Conservation (phyloP, 2,329 filamentous ascomycete species). For the Xylaria digitata region DNA sequence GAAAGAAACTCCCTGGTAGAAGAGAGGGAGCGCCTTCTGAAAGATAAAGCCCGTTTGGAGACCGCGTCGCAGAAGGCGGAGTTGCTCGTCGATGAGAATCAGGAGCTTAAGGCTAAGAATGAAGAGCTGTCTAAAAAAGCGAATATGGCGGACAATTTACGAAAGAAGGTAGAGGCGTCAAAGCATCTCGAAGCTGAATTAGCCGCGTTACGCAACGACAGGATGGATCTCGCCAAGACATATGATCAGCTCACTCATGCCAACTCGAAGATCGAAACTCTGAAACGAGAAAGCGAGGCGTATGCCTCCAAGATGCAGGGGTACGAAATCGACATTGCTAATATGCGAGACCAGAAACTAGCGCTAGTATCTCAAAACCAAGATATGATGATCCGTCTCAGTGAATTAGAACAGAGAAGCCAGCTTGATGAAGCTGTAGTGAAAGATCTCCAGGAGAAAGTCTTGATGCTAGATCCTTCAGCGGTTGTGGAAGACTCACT, state of each 20-base stretch:
- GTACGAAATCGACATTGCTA: conserved; percentile 54
- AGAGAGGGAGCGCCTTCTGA: conserved; percentile 56
- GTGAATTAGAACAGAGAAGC: conserved; percentile 48
- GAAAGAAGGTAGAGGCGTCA: conserved; percentile 70
- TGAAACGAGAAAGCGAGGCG: conserved; percentile 51
- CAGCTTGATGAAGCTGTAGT: conserved; percentile 63
- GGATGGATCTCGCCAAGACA: conserved; percentile 62
- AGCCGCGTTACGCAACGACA: conserved; percentile 65
- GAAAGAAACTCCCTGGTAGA: conserved; percentile 67
- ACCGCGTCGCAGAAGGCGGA: conserved; percentile 64
- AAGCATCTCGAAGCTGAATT: conserved; percentile 67
- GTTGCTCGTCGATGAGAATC: conserved; percentile 68
- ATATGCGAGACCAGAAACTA: conserved; percentile 58
- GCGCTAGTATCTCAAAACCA: conserved; percentile 58
- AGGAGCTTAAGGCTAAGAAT: conserved; percentile 68
- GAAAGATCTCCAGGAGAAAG: conserved; percentile 69
- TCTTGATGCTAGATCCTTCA: conserved; percentile 54
- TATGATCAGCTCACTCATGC: conserved; percentile 51
- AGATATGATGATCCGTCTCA: conserved; percentile 54
- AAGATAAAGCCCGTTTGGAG: conserved; percentile 52
- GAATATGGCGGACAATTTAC: conserved; percentile 71
- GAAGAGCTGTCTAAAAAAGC: conserved; percentile 70
- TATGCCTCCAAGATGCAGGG: conserved; percentile 51
- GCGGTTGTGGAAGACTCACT: conserved; percentile 49
- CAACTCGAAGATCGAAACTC: conserved; percentile 51